Evolutionary conservation across 169 alveolate species (phyloP), one percentile per base, ranked within the genome.

Genomic region (Ichthyophthirius multifiliis): DNA sequence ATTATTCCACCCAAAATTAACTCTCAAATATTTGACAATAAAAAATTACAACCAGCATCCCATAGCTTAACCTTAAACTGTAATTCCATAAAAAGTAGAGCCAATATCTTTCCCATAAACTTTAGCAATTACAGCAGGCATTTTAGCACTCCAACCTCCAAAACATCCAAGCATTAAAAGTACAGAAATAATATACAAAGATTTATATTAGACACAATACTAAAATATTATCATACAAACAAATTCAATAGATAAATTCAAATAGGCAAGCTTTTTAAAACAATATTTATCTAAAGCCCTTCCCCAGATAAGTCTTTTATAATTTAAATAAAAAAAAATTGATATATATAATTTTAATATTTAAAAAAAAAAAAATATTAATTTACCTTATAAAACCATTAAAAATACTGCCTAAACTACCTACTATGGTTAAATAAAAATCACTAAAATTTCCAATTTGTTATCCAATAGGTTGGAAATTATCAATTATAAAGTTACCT

Each of bases 81-180:
- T 55, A 2, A 55, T 55, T 5, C 71, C 71, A 23, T 55, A 55
- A 27, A 55, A 55, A 16, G 31, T 55, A 55, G 71, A 27, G 7
- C 71, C 71, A 20, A 55, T 27, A 13, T 55, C 31, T 27, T 55
- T 55, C 9, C 71, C 71, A 55, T 55, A 55, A 2, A 55, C 31
- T 55, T 55, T 39, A 15, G 71, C 71, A 4, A 55, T 27, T 6
- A 55, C 23, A 4, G 71, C 71, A 1, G 71, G 71, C 12, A 55
- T 39, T 55, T 55, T 55, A 20, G 71, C 71, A 27, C 71, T 55
- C 71, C 71, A 55, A 27, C 71, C 71, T 5, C 71, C 71, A 55
- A 55, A 55, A 27, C 71, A 55, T 4, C 43, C 71, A 27, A 55
- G 31, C 31, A 55, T 55, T 1, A 34, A 34, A 13, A 55, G 15